A percentile compares a stretch with the other conserved stretches of the same genome.
Evolutionary conservation across 768 basidiomycete genomes (phyloP).

Genomic region (Auriscalpium vulgare): DNA sequence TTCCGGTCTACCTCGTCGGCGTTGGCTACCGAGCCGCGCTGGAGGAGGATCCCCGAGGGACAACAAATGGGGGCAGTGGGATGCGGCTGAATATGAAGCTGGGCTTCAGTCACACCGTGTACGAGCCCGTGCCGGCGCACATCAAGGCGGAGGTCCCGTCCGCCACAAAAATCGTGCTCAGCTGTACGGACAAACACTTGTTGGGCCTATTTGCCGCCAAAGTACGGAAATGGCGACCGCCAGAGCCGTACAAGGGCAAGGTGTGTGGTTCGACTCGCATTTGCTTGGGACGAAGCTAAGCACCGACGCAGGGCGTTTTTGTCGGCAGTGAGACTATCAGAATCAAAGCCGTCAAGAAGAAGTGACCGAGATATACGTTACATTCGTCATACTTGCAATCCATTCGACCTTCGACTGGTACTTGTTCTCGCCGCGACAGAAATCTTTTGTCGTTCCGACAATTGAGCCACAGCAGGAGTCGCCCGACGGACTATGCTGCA

Average conservation of each 20-base stretch:
- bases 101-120: slow-evolving; percentile 84
- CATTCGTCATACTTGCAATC: too few relatives aligned
- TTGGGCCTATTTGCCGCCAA: slow-evolving; percentile 85
- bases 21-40: slow-evolving; percentile 88
- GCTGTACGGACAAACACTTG: slow-evolving; percentile 81
- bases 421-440: too few relatives aligned
- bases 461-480: too few relatives aligned
- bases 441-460: too few relatives aligned
- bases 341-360: slow-evolving; percentile 92
- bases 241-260: slow-evolving; percentile 98
- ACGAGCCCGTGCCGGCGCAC: slow-evolving; percentile 71
- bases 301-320: slow-evolving; percentile 68
- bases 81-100: slow-evolving; percentile 83
- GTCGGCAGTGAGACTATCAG: slow-evolving; percentile 88
- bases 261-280: slow-evolving; percentile 37
- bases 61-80: slow-evolving; percentile 47
- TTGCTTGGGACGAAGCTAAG: not conserved
- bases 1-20: slow-evolving; percentile 84
- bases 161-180: slow-evolving; percentile 77
- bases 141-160: slow-evolving; percentile 75
- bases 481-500: too few relatives aligned
- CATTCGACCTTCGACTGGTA: too few relatives aligned
- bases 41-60: slow-evolving; percentile 67
- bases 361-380: slow-evolving; percentile 37
- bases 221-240: slow-evolving; percentile 76